These are phyloP conservation scores for Erigeron philadelphicus DNA, from an alignment of 140 eudicot species.

Conservation along the genomic window DNA sequence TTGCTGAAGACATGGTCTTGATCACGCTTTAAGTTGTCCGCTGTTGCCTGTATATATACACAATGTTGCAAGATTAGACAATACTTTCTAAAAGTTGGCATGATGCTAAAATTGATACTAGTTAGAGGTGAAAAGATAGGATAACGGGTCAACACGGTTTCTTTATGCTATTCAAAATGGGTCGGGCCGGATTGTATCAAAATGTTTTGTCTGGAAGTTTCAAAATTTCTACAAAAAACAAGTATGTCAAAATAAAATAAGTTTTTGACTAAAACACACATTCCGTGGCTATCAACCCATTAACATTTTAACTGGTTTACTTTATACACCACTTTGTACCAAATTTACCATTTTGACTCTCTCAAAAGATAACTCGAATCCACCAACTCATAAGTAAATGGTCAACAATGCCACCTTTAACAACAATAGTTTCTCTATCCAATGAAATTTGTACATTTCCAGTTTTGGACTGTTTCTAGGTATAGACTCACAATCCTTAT, in stretches of 20 bases:
- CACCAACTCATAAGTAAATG: neutral
- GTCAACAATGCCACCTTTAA: neutral
- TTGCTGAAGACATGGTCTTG: constrained; percentile 45
- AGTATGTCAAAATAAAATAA: too few species aligned
- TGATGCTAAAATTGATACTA: neutral
- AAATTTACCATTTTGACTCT: neutral
- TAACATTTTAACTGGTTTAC: neutral
- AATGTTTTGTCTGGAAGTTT: neutral
- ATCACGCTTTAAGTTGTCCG: constrained; percentile 43
- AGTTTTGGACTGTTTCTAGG: too few species aligned
- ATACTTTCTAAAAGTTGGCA: neutral
- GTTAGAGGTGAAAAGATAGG: neutral
- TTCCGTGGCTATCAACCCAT: neutral
- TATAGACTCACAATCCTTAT: too few species aligned
- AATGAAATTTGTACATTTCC: neutral
- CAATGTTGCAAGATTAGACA: neutral
- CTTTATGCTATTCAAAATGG: neutral
- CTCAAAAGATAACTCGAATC: neutral
- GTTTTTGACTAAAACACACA: neutral
- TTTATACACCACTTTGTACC: neutral
- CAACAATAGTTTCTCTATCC: neutral
- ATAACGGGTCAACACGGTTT: neutral
- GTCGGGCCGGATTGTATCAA: neutral
- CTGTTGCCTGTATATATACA: constrained; percentile 40
- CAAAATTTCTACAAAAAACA: too few species aligned